Evolutionary conservation across 2,329 filamentous ascomycete species (phyloP).

Genomic region (Purpureocillium takamizusanense): DNA sequence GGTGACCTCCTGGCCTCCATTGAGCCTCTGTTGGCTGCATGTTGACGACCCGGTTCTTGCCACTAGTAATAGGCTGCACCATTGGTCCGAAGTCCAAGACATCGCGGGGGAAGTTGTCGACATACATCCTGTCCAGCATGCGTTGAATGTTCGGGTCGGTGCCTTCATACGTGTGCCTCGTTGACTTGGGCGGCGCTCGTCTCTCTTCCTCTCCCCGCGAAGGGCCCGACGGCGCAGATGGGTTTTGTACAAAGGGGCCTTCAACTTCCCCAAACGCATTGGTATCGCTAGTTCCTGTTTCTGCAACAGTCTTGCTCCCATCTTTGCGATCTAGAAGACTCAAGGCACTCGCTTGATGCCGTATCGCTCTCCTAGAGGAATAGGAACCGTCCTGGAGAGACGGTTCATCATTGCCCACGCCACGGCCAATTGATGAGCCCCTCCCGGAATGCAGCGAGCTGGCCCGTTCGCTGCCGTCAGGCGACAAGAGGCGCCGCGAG

Average conservation of each 20-base stretch:
- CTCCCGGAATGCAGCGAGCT: conserved; percentile 29
- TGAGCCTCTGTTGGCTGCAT: conserved; percentile 31
- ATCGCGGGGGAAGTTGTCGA: conserved; percentile 59
- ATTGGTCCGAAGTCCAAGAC: conserved; percentile 68
- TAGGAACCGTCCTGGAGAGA: conserved; percentile 32
- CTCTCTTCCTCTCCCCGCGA: conserved; percentile 16
- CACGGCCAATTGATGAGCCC: conserved; percentile 20
- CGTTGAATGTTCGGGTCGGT: conserved; percentile 61
- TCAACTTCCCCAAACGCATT: conserved; percentile 54
- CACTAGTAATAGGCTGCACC: conserved; percentile 58
- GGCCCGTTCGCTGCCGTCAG: conserved; percentile 16
- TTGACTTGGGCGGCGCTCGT: conserved; percentile 33
- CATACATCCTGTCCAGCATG: conserved; percentile 78
- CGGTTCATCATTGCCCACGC: conserved; percentile 22
- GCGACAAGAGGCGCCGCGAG: conserved; percentile 19
- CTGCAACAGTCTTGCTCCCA: conserved; percentile 46
- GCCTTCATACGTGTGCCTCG: conserved; percentile 75
- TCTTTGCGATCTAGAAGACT: conserved; percentile 51
- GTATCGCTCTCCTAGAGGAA: conserved; percentile 36
- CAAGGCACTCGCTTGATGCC: conserved; percentile 50
- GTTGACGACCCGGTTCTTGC: conserved; percentile 43
- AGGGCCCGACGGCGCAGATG: conserved; percentile 11
- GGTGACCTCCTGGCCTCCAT: conserved; percentile 76
- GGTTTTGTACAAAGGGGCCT: conserved; percentile 38
- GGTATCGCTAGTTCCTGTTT: conserved; percentile 49